These are phyloP conservation scores for Russula vinacea DNA, from an alignment of 768 basidiomycete genomes.

Conservation along the genomic window DNA sequence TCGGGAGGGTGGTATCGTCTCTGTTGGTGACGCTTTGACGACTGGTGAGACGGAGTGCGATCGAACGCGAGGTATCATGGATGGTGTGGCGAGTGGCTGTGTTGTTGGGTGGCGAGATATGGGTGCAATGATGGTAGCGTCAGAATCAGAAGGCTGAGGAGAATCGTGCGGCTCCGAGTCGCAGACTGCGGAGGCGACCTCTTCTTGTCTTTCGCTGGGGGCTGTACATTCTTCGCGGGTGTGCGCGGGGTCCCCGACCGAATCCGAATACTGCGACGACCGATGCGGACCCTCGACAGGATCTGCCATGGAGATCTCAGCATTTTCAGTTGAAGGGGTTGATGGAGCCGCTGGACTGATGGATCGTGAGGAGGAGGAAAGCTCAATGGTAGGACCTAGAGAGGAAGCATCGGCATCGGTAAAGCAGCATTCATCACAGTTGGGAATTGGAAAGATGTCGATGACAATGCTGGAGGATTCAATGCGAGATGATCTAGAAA, in stretches of 20 bases:
- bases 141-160: not conserved
- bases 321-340: not conserved
- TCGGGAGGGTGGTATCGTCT: not conserved
- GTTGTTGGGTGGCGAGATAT: not conserved
- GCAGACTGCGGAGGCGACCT: not conserved
- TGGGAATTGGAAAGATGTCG: conserved; percentile 1
- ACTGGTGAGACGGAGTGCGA: not conserved
- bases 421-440: not conserved
- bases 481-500: not conserved
- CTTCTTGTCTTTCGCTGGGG: conserved; percentile 4
- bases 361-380: not conserved
- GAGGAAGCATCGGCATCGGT: not conserved
- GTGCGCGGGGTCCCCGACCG: conserved; percentile 1
- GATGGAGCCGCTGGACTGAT: not conserved
- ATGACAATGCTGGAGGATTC: not conserved
- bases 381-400: not conserved
- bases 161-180: not conserved
- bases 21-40: not conserved
- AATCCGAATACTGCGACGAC: not conserved
- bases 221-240: not conserved
- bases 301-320: not conserved
- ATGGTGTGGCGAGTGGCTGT: not conserved
- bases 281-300: not conserved
- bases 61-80: too few species aligned
- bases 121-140: not conserved